Base-by-base conservation (phyloP, 2,329 filamentous ascomycete species). In the Monosporascus sp. region DNA sequence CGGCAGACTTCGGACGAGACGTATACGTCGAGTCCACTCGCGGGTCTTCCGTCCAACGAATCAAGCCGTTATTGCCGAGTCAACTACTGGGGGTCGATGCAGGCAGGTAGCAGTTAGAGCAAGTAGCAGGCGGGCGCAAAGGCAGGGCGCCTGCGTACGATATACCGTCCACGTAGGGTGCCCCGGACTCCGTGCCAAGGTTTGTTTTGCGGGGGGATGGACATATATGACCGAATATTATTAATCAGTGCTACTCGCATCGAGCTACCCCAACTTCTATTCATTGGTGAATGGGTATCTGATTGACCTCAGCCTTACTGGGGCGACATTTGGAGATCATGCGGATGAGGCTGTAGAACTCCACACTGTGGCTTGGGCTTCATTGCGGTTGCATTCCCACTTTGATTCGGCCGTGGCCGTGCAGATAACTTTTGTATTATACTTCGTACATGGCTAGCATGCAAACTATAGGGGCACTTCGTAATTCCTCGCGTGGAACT, bases 271-370 rank as follows among this genome's bases (percentile, higher is more conserved):
- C 17, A 14, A 16, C 22, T 3, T n/a, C 22, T 16, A 17, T 46
- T 46, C 14, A 46, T 46, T 46, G 43, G 24, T n/a, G 22, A 46
- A 46, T 26, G 22, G 43, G 7, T 52, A 19, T 17, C 37, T 44
- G 49, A 52, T 31, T 52, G 52, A 55, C 57, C 54, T 54, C 53
- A 58, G 57, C 57, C 55, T 55, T 53, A 53, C 49, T 41, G 31
- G 47, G 43, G 37, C 41, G 37, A 40, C 38, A 51, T 43, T 20
- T 27, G 55, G 24, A 45, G 57, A 56, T 56, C 43, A 26, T 2
- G n/a, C 43, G 16, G 14, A 46, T 46, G 43, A 46, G 43, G 43
- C 43, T 46, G 22, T 24, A 31, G 24, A 27, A 24, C 43, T 27
- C 43, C 43, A 22, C 43, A 27, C 43, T 46, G 43, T 46, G 43